Percentiles rank a stretch among this genome's conserved stretches.
Conservation (phyloP, 306 rosid genomes). For the Trifolium repens region DNA sequence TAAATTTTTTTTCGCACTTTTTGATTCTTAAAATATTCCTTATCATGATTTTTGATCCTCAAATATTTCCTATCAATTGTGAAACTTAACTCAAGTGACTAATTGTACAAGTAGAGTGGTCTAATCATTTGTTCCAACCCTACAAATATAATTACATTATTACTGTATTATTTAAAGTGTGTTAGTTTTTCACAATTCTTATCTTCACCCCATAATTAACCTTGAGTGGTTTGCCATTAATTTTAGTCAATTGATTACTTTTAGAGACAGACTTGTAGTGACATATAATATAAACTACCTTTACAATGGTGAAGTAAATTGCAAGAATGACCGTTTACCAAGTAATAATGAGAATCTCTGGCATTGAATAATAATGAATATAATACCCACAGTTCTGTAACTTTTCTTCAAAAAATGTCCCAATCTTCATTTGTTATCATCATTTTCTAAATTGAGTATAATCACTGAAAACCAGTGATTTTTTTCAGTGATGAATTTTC, state of each 20-base stretch:
- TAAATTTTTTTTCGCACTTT: too few relatives aligned
- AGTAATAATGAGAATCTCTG: neutral
- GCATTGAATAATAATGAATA: neutral
- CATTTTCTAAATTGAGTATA: slow-evolving; percentile 24
- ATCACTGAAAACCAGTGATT: neutral
- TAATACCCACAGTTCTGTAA: neutral
- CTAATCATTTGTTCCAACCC: too few relatives aligned
- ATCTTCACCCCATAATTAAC: slow-evolving; percentile 22
- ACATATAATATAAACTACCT: slow-evolving; percentile 25
- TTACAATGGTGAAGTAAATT: slow-evolving; percentile 24
- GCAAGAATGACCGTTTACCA: slow-evolving; percentile 9
- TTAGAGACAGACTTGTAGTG: slow-evolving; percentile 34
- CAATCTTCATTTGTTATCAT: neutral
- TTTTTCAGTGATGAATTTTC: neutral
- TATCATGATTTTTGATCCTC: too few relatives aligned
- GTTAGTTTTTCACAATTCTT: neutral
- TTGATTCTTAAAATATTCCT: too few relatives aligned
- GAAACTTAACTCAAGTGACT: too few relatives aligned
- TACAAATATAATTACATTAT: neutral
- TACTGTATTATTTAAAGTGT: neutral
- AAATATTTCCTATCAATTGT: too few relatives aligned
- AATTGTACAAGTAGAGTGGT: too few relatives aligned
- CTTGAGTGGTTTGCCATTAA: slow-evolving; percentile 19
- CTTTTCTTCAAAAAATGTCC: neutral
- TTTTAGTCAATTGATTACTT: neutral